Base-by-base conservation (phyloP, 2,329 filamentous ascomycete genomes). In the Fusarium albosuccineum region DNA sequence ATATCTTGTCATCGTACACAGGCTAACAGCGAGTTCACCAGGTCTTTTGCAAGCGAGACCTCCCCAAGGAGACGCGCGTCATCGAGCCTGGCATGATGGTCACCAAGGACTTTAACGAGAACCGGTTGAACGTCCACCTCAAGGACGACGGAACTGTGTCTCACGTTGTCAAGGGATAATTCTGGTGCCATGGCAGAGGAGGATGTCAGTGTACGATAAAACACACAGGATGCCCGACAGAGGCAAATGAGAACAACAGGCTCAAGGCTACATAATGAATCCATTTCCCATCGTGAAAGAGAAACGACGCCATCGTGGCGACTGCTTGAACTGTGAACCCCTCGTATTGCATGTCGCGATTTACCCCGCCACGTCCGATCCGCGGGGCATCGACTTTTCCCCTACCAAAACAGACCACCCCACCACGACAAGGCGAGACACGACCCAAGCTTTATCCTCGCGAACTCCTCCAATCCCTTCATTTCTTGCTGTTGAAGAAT, bases 1-100 rank as follows among this genome's bases (percentile, higher is more conserved):
- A 5, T 2, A 29, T 13, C 14, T 5, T 2, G 30, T 6, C 22
- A 11, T 40, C 41, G 17, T 56, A 5, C 46, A 46, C 71, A 13
- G 13, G 34, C 41, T 50, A 33, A 50, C 17, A 11, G 29, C 6
- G 3, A 16, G 4, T 14, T 29, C 3, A 2, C 39, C 63, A 90
- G 88, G 83, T 80, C 44, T 90, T 90, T 73, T 86, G 84, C 77
- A 89, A 86, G 76, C 80, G 80, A 44, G 87, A 90, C 26, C 82
- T 90, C 16, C 88, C 88, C 8, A 70, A 87, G 74, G 70, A 83
- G 72, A 82, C 82, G 39, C 84, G 88, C 66, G 78, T 91, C 69
- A 85, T 90, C 71, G 71, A 83, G 74, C 86, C 86, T 0, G 86
- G 85, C 51, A 76, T 75, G 74, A 85, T 88, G 77, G 82, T 88